Conservation (phyloP, 192 early-diverging fungal species). For the Backusella psychrophila region DNA sequence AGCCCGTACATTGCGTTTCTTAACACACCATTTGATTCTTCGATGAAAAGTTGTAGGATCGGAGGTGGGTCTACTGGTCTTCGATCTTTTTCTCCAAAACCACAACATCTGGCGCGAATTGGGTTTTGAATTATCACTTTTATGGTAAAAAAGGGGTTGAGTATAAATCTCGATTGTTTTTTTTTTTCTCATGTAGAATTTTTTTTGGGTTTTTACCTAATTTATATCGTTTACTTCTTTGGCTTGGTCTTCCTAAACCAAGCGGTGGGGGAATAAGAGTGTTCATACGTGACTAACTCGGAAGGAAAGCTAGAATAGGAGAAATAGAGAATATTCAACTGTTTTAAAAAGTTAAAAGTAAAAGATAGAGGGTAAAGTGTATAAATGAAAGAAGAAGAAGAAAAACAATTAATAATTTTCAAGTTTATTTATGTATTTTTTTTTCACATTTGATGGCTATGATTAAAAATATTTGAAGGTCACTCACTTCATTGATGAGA, state of each 20-base stretch:
- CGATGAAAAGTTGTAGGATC: conserved; percentile 59
- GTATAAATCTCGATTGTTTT: neutral
- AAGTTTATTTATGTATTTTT: neutral
- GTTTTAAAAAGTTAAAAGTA: neutral
- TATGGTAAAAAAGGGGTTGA: conserved; percentile 13
- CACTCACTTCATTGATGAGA: neutral
- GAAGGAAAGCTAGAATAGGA: neutral
- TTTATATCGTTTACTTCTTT: conserved; percentile 7
- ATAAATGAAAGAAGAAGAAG: neutral
- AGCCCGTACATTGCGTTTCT: conserved; percentile 33
- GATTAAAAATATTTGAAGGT: neutral
- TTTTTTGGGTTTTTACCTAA: conserved; percentile 3
- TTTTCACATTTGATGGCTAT: neutral
- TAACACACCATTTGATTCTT: conserved; percentile 7
- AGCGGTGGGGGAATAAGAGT: conserved; percentile 4
- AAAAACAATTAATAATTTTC: neutral
- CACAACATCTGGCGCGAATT: conserved; percentile 61
- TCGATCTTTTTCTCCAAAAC: conserved; percentile 69
- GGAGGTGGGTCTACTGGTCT: conserved; percentile 67
- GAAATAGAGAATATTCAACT: neutral
- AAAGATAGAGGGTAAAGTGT: neutral
- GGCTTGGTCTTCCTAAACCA: conserved; percentile 16
- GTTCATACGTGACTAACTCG: neutral
- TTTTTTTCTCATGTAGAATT: neutral
- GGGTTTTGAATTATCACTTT: conserved; percentile 63